A percentile compares a stretch with the other conserved stretches of the same genome.
Evolutionary conservation across 208 protist genomes (phyloP).

Genomic region (Trypanosoma melophagium): DNA sequence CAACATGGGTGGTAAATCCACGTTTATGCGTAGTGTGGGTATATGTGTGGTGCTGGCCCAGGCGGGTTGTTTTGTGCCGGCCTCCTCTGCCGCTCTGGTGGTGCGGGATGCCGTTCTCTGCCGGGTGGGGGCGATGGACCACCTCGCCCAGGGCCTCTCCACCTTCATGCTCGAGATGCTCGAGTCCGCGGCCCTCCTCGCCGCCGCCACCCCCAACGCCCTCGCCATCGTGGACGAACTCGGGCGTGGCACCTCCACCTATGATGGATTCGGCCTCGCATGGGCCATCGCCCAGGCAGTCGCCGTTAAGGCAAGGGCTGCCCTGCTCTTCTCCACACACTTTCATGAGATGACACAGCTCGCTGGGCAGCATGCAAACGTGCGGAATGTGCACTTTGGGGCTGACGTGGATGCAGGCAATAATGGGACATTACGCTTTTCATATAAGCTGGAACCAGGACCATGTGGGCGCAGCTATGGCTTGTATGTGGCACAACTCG

Average conservation of each 20-base stretch:
- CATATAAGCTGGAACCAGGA: slow-evolving; percentile 81
- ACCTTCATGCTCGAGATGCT: slow-evolving; percentile 99
- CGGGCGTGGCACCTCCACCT: slow-evolving; percentile 98
- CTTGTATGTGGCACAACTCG: slow-evolving; percentile 90
- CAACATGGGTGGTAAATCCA: slow-evolving; percentile 99
- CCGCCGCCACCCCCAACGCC: slow-evolving; percentile 91
- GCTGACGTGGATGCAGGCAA: slow-evolving; percentile 60
- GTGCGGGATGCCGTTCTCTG: slow-evolving; percentile 96
- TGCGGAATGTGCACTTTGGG: slow-evolving; percentile 86
- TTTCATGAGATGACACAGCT: slow-evolving; percentile 99
- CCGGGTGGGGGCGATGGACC: slow-evolving; percentile 98
- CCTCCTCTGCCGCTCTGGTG: slow-evolving; percentile 73
- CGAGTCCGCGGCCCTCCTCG: slow-evolving; percentile 97
- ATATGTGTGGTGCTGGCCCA: slow-evolving; percentile 98
- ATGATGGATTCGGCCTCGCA: slow-evolving; percentile 99
- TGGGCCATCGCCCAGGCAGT: slow-evolving; percentile 98
- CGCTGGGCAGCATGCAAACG: slow-evolving; percentile 38
- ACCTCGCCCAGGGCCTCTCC: slow-evolving; percentile 91
- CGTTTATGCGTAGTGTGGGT: slow-evolving; percentile 97
- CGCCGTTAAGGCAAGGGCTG: slow-evolving; percentile 67
- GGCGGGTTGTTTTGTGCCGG: slow-evolving; percentile 99
- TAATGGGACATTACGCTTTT: slow-evolving; percentile 78
- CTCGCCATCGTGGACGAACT: slow-evolving; percentile 99
- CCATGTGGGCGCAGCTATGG: slow-evolving; percentile 91
- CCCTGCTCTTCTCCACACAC: slow-evolving; percentile 99